A percentile compares a stretch with the other conserved stretches of the same genome.
phyloP scores from a whole-genome alignment of 2,329 filamentous ascomycete genomes.

The Didymella segeticola region DNA sequence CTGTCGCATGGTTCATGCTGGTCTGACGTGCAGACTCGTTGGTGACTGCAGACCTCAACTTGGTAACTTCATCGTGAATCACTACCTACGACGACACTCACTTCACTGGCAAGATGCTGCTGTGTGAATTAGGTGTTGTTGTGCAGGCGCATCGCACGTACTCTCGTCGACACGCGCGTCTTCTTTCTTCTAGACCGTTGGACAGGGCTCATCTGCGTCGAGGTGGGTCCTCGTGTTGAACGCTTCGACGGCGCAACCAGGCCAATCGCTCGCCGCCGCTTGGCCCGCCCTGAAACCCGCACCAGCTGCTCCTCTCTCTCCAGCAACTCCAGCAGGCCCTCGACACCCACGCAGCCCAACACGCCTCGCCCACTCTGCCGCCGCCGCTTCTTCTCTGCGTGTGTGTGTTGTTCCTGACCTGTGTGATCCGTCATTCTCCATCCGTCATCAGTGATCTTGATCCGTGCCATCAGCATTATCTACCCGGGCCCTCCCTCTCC shows the following conservation, averaged over 20 bases:
- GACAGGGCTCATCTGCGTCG: not conserved
- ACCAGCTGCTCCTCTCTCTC: not conserved
- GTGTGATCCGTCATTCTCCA: too few relatives aligned
- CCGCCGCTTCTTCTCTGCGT: conserved; percentile 18
- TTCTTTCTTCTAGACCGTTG: conserved; percentile 6
- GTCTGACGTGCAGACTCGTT: too few relatives aligned
- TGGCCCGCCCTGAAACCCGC: conserved; percentile 8
- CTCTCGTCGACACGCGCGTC: conserved; percentile 8
- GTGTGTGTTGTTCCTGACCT: not conserved
- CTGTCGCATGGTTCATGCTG: too few relatives aligned
- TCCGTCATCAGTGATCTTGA: too few relatives aligned
- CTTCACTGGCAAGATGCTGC: too few relatives aligned
- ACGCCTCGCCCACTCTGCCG: conserved; percentile 23
- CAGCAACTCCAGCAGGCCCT: conserved; percentile 13
- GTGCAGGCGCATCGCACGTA: conserved; percentile 13
- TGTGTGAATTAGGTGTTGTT: too few relatives aligned
- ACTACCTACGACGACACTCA: too few relatives aligned
- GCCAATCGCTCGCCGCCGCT: conserved; percentile 5
- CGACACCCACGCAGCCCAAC: conserved; percentile 22
- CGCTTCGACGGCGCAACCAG: not conserved
- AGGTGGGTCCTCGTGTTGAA: not conserved
- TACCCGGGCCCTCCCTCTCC: conserved; percentile 6
- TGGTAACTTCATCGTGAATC: too few relatives aligned
- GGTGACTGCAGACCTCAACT: too few relatives aligned
- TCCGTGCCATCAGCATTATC: too few relatives aligned